phyloP scores from a whole-genome alignment of 1,284 basidiomycete genomes.

The Peniophora sp. region DNA sequence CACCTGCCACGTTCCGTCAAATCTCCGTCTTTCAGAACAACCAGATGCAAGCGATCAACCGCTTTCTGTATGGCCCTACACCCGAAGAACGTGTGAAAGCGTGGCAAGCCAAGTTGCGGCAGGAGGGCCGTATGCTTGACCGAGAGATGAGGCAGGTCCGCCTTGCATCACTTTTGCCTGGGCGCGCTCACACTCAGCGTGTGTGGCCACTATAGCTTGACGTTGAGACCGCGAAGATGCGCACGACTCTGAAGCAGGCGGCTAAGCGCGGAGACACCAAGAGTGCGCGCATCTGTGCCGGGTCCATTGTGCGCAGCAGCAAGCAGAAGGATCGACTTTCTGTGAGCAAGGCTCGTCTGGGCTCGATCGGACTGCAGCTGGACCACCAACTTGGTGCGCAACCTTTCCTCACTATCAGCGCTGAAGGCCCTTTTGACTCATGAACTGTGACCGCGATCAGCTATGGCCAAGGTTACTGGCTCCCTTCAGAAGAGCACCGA shows the following conservation, averaged over 20 bases:
- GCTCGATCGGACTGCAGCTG: slow-evolving; percentile 88
- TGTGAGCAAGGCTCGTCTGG: slow-evolving; percentile 88
- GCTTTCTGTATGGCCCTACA: slow-evolving; percentile 90
- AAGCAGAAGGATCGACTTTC: slow-evolving; percentile 93
- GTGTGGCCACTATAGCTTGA: slow-evolving; percentile 57
- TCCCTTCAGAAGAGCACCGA: slow-evolving; percentile 96
- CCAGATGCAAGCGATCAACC: slow-evolving; percentile 79
- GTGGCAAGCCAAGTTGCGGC: slow-evolving; percentile 83
- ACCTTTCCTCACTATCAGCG: neutral
- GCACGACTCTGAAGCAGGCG: slow-evolving; percentile 80
- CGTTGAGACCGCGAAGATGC: slow-evolving; percentile 73
- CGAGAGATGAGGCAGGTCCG: slow-evolving; percentile 89
- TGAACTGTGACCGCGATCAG: slow-evolving; percentile 31
- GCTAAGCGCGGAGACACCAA: slow-evolving; percentile 90
- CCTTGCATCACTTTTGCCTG: slow-evolving; percentile 13
- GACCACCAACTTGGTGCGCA: slow-evolving; percentile 85
- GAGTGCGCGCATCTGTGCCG: slow-evolving; percentile 86
- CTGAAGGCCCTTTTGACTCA: neutral
- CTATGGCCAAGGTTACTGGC: slow-evolving; percentile 96
- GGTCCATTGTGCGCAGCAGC: slow-evolving; percentile 89
- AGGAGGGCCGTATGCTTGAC: slow-evolving; percentile 77
- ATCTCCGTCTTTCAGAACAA: too few relatives aligned
- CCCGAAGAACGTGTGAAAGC: slow-evolving; percentile 85
- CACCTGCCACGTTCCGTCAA: too few relatives aligned
- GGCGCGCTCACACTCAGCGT: slow-evolving; percentile 3